Base-by-base conservation (phyloP, 2,329 filamentous ascomycete genomes). In the Phialophora macrospora region DNA sequence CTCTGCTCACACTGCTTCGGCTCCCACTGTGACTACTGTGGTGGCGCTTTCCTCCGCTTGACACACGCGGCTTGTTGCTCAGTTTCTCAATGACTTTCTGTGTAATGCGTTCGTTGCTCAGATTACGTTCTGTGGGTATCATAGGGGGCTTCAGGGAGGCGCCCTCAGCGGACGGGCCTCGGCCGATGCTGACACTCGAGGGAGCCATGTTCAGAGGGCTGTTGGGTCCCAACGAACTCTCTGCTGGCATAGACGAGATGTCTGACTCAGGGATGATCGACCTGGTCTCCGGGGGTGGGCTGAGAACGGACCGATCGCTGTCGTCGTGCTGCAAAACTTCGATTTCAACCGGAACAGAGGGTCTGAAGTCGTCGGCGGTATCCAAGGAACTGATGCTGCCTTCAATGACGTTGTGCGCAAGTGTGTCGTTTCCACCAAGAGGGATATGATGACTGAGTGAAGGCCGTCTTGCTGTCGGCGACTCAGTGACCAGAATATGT, bases 401-500 rank as follows among this genome's bases (percentile, higher is more conserved):
- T 64, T 85, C 86, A 81, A 92, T 89, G 80, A 62, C 80, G 74
- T 68, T 72, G n/a, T 71, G 49, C n/a, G 54, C 63, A 22, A 68
- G 65, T 14, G 66, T 64, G 79, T 74, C 65, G 59, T 78, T 79
- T 51, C 77, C 75, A 52, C 77, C 76, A 32, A 92, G 81, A 52
- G 89, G 89, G 68, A 91, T 90, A 70, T 88, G 87, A 69, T 85
- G 84, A 48, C 85, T 87, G 75, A 87, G 88, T 1, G 85, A 91
- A 20, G 89, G 84, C 78, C 90, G 93, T 73, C 90, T 87, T 69
- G 87, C 84, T 69, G 87, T 87, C 75, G 87, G 90, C 63, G 89
- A 89, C 78, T 95, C 91, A 63, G 92, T 96, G 76, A 96, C 93
- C 78, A 95, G 89, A 68, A 96, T 89, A 75, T 91, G 91, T 75